Percentiles rank a stretch among this genome's conserved stretches.
phyloP scores from a whole-genome alignment of 176 grass and related monocot species.

The Microstegium vimineum region DNA sequence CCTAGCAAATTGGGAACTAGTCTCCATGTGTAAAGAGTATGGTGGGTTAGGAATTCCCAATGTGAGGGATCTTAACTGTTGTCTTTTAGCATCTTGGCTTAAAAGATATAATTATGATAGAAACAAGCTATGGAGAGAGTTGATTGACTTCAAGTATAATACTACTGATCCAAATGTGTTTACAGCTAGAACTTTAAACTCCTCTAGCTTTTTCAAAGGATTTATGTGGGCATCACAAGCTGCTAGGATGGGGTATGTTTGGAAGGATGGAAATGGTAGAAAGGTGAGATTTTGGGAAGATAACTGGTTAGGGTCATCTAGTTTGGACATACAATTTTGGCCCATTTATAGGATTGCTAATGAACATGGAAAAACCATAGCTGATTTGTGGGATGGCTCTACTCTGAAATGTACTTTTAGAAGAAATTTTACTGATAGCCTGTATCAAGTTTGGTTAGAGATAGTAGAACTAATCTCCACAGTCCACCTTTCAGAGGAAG shows the following conservation, averaged over 20 bases:
- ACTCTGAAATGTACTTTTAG: too few species aligned
- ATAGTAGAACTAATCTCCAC: too few species aligned
- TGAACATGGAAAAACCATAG: too few species aligned
- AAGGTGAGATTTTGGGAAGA: background rate
- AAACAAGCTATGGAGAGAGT: background rate
- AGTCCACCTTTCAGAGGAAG: too few species aligned
- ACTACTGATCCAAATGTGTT: background rate
- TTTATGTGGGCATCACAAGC: too few species aligned
- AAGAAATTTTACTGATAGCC: too few species aligned
- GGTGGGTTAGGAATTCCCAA: too few species aligned
- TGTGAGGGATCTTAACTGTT: rapidly evolving
- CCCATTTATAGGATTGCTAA: background rate
- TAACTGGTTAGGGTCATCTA: background rate
- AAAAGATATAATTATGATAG: background rate
- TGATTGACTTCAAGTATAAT: background rate
- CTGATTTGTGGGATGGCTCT: too few species aligned
- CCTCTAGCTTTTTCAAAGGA: background rate
- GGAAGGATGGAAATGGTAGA: background rate
- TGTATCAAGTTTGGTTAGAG: too few species aligned
- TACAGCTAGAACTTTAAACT: rapidly evolving
- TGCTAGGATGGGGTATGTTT: too few species aligned
- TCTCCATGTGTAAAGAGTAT: too few species aligned
- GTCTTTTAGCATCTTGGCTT: background rate
- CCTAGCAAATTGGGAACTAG: background rate
- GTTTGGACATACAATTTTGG: background rate